Evolutionary conservation across 2,329 filamentous ascomycete genomes (phyloP), one percentile per base, ranked within the genome.

Genomic region (Colletotrichum lindemuthianum): DNA sequence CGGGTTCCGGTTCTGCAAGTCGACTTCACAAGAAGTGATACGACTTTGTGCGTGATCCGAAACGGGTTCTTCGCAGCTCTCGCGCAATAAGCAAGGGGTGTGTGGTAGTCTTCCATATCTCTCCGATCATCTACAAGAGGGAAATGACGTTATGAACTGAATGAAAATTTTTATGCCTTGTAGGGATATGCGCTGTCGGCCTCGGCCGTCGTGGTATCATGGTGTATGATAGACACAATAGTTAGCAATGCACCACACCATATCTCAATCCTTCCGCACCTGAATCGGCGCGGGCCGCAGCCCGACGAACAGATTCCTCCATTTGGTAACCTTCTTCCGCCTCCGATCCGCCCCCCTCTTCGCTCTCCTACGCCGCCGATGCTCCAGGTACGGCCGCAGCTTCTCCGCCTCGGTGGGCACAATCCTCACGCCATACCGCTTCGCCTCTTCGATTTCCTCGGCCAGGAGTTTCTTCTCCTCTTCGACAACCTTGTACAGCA

Each of bases 401-500:
- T 39, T 63, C 52, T 65, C 54, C n/a, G 48, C 13, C 24, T 55
- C 47, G 24, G 36, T 63, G 12, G 52, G 53, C 11, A 59, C 37
- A 39, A 58, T 64, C 48, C 63, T 47, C 37, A 48, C 49, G 2
- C 50, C 37, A 1, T 50, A 76, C 72, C 56, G 70, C 63, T 52
- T 72, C 67, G 64, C 48, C 69, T 60, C 58, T 59, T 54, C 55
- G 37, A 72, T 68, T 58, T 69, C 68, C 39, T 70, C 67, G 70
- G 77, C 76, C 51, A 71, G 74, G 50, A 76, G 63, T 33, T 59
- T 67, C 60, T 71, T 74, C 70, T 84, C 82, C 10, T 73, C 68
- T 47, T 79, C 72, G 0, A 44, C 55, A 9, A 37, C 73, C 39
- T 76, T 67, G 60, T 78, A 69, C 58, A 84, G 67, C 6, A 81